Conservation (phyloP, 106 monocot species). For the Dioscorea alata region DNA sequence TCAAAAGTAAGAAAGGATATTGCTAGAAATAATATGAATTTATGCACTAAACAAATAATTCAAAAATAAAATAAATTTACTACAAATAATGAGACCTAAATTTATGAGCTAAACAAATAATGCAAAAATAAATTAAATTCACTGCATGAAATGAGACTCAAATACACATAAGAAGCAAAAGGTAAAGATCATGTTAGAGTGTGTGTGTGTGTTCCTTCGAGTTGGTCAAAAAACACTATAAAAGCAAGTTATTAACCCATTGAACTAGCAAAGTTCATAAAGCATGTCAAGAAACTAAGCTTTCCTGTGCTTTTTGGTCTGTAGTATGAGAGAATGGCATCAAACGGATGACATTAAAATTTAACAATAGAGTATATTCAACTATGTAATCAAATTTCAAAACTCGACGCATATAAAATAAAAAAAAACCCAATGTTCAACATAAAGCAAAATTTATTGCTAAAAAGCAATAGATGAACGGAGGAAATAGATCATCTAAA, state of each 20-base stretch:
- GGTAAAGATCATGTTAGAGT: neutral
- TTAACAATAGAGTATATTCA: no score
- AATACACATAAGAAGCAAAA: no score
- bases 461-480: neutral
- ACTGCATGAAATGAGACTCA: no score
- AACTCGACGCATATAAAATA: neutral
- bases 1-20: slow-evolving; percentile 14
- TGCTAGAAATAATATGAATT: neutral
- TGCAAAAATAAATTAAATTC: no score
- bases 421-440: no score
- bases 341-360: neutral
- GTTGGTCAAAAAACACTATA: neutral
- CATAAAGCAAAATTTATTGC: neutral
- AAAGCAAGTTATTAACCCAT: slow-evolving; percentile 34
- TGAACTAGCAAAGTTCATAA: slow-evolving; percentile 85
- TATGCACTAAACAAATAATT: neutral
- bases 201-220: neutral
- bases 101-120: no score
- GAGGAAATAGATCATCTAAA: no score
- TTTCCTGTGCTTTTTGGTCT: slow-evolving; percentile 94
- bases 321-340: neutral
- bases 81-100: neutral
- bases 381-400: no score
- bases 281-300: slow-evolving; percentile 82
- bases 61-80: neutral